A percentile compares a stretch with the other conserved stretches of the same genome.
phyloP scores from a whole-genome alignment of 139 green algal genomes.

The Volvox africanus region DNA sequence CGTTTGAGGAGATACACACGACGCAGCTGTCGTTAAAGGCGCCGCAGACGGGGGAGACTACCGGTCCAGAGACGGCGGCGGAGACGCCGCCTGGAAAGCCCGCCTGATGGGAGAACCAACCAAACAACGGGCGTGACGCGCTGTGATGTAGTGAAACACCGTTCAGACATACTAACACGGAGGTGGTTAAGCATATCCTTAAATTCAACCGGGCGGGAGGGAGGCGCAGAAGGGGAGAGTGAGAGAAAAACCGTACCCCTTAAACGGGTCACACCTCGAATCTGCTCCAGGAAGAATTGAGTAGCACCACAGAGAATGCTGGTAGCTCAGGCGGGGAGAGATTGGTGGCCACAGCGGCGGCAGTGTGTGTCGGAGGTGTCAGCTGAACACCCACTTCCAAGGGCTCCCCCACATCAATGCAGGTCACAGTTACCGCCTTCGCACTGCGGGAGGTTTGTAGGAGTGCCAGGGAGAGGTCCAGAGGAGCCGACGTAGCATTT shows the following conservation, averaged over 20 bases:
- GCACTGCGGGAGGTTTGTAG: neutral
- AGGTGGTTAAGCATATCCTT: too few relatives aligned
- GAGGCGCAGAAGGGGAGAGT: neutral
- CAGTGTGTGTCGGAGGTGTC: neutral
- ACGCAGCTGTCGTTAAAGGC: conserved; percentile 19
- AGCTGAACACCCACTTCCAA: neutral
- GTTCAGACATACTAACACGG: too few relatives aligned
- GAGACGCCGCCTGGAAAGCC: neutral
- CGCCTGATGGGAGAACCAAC: neutral
- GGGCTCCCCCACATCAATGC: neutral
- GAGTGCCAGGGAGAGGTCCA: neutral
- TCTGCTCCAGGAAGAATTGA: neutral
- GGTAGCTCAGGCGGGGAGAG: neutral
- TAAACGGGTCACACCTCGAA: neutral
- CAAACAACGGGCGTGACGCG: neutral
- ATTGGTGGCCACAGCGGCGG: neutral
- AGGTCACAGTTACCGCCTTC: neutral
- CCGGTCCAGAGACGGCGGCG: neutral
- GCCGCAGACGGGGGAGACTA: neutral
- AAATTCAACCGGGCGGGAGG: too few relatives aligned
- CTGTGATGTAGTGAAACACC: neutral
- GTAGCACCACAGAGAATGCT: neutral
- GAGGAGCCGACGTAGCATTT: neutral
- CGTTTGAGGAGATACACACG: neutral
- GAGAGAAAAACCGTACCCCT: neutral